These are phyloP conservation scores for Russula vinacea DNA, from an alignment of 768 basidiomycete genomes.

Conservation along the genomic window DNA sequence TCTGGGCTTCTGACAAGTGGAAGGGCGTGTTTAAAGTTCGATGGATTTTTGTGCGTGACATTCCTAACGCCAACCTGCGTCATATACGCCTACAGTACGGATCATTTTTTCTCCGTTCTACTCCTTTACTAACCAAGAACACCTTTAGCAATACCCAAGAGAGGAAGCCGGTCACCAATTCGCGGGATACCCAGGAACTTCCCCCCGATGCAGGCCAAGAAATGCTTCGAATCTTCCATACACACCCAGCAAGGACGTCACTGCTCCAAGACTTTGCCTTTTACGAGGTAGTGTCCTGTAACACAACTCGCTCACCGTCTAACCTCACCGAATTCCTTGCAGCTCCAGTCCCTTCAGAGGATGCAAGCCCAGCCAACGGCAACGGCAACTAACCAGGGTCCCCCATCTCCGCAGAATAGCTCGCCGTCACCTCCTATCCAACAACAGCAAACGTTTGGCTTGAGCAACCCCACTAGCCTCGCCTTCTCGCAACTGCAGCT, in stretches of 20 bases:
- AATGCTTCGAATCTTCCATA: slow-evolving; percentile 93
- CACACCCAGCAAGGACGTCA: slow-evolving; percentile 89
- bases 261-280: slow-evolving; percentile 91
- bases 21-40: slow-evolving; percentile 98
- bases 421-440: slow-evolving; percentile 39
- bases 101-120: not conserved
- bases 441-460: slow-evolving; percentile 48
- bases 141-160: slow-evolving; percentile 88
- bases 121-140: slow-evolving; percentile 22
- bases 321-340: slow-evolving; percentile 13
- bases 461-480: slow-evolving; percentile 51
- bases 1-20: slow-evolving; percentile 99
- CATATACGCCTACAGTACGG: slow-evolving; percentile 84
- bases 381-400: slow-evolving; percentile 37
- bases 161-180: slow-evolving; percentile 97
- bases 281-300: slow-evolving; percentile 62
- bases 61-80: slow-evolving; percentile 82
- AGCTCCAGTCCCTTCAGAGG: slow-evolving; percentile 62
- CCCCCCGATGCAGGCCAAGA: slow-evolving; percentile 95
- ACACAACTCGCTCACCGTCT: not conserved
- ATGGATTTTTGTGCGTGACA: slow-evolving; percentile 97
- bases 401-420: slow-evolving; percentile 36
- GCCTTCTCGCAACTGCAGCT: slow-evolving; percentile 50
- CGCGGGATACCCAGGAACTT: slow-evolving; percentile 95
- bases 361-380: slow-evolving; percentile 53